Conservation (phyloP, 768 basidiomycete genomes). For the Calvatia gigantea region DNA sequence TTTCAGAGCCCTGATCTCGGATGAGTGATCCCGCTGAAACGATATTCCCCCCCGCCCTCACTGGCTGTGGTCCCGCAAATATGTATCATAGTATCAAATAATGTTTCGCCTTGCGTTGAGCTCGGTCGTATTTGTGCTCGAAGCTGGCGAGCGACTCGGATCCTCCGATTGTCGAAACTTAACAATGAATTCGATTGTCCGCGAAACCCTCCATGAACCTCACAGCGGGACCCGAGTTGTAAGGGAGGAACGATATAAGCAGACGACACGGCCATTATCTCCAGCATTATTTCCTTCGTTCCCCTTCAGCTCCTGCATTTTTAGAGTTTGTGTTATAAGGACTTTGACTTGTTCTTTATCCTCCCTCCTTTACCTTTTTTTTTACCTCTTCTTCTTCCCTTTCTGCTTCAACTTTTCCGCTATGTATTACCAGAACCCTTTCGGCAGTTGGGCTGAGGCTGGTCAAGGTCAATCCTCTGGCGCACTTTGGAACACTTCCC, state of each 20-base stretch:
- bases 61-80: no score
- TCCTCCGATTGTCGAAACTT: neutral
- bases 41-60: neutral
- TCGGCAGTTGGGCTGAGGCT: conserved; percentile 31
- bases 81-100: neutral
- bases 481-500: conserved; percentile 17
- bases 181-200: neutral
- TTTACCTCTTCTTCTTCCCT: neutral
- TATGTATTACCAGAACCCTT: conserved; percentile 36
- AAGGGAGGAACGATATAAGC: neutral
- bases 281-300: no score
- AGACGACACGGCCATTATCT: neutral
- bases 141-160: neutral
- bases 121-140: neutral
- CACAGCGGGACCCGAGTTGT: neutral
- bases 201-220: neutral
- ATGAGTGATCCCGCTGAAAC: conserved; percentile 9
- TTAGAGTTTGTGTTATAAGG: no score
- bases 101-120: neutral
- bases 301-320: neutral
- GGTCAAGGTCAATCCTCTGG: conserved; percentile 22
- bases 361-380: neutral
- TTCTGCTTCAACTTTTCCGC: neutral
- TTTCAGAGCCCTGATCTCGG: neutral
- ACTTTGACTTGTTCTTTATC: neutral